These are phyloP conservation scores for Hamigera avellanea DNA, from an alignment of 495 filamentous ascomycete genomes.

Conservation along the genomic window DNA sequence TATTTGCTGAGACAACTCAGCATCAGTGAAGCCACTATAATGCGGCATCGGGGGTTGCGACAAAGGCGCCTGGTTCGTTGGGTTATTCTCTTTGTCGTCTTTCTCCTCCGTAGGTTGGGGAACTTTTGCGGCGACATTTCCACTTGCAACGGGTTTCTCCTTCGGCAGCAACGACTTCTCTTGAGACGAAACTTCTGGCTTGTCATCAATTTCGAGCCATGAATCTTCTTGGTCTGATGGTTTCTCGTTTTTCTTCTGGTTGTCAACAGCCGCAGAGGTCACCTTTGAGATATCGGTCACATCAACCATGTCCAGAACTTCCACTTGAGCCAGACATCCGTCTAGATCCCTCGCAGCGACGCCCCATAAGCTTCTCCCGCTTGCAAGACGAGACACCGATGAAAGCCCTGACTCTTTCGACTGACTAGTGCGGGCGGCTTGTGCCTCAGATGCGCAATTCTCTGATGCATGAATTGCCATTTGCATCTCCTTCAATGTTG, in stretches of 20 bases:
- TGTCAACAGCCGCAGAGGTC: not conserved
- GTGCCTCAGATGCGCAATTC: slow-evolving; percentile 1
- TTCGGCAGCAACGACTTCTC: no score
- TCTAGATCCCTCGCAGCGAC: slow-evolving; percentile 52
- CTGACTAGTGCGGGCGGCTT: not conserved
- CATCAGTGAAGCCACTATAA: slow-evolving; percentile 51
- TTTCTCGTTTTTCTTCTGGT: not conserved
- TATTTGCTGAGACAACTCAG: slow-evolving; percentile 50
- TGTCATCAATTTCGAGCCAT: slow-evolving; percentile 26
- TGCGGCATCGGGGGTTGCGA: slow-evolving; percentile 37
- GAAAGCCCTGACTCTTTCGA: not conserved
- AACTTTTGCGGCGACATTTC: no score
- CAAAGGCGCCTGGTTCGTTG: not conserved
- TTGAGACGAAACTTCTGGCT: slow-evolving; percentile 11
- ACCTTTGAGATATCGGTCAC: slow-evolving; percentile 19
- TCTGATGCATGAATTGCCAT: slow-evolving; percentile 56
- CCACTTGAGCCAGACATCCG: slow-evolving; percentile 47
- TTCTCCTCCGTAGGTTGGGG: no score
- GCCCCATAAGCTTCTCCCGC: slow-evolving; percentile 47
- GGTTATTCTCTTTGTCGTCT: not conserved
- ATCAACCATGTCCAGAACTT: slow-evolving; percentile 45
- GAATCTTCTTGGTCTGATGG: slow-evolving; percentile 7
- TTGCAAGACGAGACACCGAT: slow-evolving; percentile 15
- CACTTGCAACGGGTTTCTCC: no score
- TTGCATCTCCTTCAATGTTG: slow-evolving; percentile 55